Evolutionary conservation across 2,329 filamentous ascomycete species (phyloP).

Genomic region (Fonsecaea monophora): DNA sequence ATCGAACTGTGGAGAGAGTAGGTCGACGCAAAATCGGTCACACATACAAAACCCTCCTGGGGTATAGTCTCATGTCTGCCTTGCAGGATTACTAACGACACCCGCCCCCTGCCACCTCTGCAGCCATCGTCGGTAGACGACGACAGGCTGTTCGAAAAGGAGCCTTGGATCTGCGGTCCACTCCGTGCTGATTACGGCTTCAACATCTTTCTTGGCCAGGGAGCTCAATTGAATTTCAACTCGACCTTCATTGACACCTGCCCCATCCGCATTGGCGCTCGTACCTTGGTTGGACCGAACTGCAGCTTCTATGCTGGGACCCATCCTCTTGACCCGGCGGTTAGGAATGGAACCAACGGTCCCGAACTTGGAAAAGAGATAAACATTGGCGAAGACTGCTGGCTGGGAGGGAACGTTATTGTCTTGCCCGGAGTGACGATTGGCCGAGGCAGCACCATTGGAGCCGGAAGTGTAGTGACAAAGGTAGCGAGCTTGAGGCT

Average conservation of each 20-base stretch:
- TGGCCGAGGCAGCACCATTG: slow-evolving; percentile 51
- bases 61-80: slow-evolving; percentile 58
- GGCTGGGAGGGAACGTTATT: slow-evolving; percentile 57
- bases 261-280: slow-evolving; percentile 73
- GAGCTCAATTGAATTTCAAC: slow-evolving; percentile 78
- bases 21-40: background rate
- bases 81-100: slow-evolving; percentile 45
- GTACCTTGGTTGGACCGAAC: slow-evolving; percentile 80
- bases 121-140: slow-evolving; percentile 67
- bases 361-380: slow-evolving; percentile 78
- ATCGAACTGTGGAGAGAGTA: slow-evolving; percentile 59
- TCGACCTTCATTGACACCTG: slow-evolving; percentile 79
- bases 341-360: slow-evolving; percentile 76
- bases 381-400: slow-evolving; percentile 58
- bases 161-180: slow-evolving; percentile 74
- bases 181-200: slow-evolving; percentile 78
- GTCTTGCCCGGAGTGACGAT: slow-evolving; percentile 54
- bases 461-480: slow-evolving; percentile 51
- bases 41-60: slow-evolving; percentile 57
- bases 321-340: slow-evolving; percentile 76
- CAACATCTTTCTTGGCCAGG: slow-evolving; percentile 72
- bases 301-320: slow-evolving; percentile 76
- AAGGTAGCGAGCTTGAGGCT: slow-evolving; percentile 52
- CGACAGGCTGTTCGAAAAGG: slow-evolving; percentile 66
- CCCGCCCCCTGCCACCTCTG: slow-evolving; percentile 64